Base-by-base conservation (phyloP, 805 yeast genomes). In the Metschnikowia shivogae region DNA sequence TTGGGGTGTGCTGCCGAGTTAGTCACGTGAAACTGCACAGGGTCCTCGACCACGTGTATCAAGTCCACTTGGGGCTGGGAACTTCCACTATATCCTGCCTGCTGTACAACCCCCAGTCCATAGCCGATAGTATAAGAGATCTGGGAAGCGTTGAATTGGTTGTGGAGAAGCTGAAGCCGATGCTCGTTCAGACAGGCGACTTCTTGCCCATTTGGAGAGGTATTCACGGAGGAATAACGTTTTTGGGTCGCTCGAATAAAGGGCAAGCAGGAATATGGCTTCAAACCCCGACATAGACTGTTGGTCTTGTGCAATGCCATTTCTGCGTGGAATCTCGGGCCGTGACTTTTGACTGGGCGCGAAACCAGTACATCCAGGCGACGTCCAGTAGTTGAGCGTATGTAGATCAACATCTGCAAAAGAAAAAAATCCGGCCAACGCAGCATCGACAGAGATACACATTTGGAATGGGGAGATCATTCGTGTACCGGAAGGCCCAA, bases 31-130 rank as follows among this genome's bases (percentile, higher is more conserved):
- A 95, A 93, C 49, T 77, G 80, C 28, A 70, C 69, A 3, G 95
- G 80, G 58, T 83, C 77, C 0, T 84, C 75, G 2, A 90, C 97
- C 1, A 87, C 89, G 56, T 86, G 81, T 10, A 92, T 85, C 64
- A 93, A 65, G 62, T 93, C 99, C 10, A 88, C 78, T 62, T 93
- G 98, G 0, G 89, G 84, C 30, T 74, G 73, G 26, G 41, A 28
- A 10, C 60, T 53, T 3, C 54, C 53, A 2, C 53, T 55, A 51
- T 77, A 74, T 5, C 72, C 68, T 1, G 54, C 56, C 62, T 92
- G 99, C 31, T 80, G 74, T 57, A 93, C 86, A 1, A 93, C 96
- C 4, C 96, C 96, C 6, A 95, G 86, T 2, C 99, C 99, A 63
- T 92, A 92, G 0, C 97, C 99, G 65, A 92, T 86, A 1, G 96